Conservation (phyloP, 2,329 filamentous ascomycete species). For the Penicillium verrucosum region DNA sequence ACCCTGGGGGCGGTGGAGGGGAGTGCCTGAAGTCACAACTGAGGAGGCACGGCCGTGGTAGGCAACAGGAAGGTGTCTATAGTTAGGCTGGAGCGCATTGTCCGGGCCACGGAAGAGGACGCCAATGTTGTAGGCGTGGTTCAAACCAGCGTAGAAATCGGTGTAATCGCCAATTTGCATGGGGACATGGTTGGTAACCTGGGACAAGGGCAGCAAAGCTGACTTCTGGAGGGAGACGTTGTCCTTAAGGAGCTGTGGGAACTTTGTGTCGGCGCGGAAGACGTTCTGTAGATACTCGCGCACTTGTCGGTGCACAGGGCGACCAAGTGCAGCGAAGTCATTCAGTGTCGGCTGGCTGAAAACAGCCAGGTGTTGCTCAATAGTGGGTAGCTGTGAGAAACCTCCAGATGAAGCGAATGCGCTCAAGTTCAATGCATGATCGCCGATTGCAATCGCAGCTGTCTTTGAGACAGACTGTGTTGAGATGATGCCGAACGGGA, state of each 20-base stretch:
- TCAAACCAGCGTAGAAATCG: conserved; percentile 77
- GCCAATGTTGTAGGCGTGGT: conserved; percentile 73
- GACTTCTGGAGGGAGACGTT: conserved; percentile 57
- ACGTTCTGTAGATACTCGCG: conserved; percentile 67
- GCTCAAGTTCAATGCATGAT: conserved; percentile 67
- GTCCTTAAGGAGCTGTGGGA: conserved; percentile 60
- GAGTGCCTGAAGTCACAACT: conserved; percentile 70
- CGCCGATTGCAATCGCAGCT: conserved; percentile 69
- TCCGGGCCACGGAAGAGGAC: conserved; percentile 68
- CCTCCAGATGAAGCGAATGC: conserved; percentile 58
- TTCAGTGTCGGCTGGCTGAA: conserved; percentile 67
- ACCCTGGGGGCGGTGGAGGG: conserved; percentile 69
- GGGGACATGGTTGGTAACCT: conserved; percentile 66
- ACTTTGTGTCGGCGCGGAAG: conserved; percentile 58
- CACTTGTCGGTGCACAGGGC: conserved; percentile 65
- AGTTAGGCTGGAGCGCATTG: conserved; percentile 76
- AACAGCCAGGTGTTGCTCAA: conserved; percentile 57
- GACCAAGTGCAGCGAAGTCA: conserved; percentile 69
- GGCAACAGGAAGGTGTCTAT: conserved; percentile 74
- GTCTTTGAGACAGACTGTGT: conserved; percentile 54
- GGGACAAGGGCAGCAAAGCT: conserved; percentile 57
- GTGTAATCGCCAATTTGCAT: conserved; percentile 80
- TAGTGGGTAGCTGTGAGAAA: conserved; percentile 57
- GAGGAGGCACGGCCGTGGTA: conserved; percentile 78
- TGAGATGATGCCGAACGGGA: conserved; percentile 80